Evolutionary conservation across 768 basidiomycete species (phyloP), one percentile per base, ranked within the genome.

Genomic region (Harrya chromipes): DNA sequence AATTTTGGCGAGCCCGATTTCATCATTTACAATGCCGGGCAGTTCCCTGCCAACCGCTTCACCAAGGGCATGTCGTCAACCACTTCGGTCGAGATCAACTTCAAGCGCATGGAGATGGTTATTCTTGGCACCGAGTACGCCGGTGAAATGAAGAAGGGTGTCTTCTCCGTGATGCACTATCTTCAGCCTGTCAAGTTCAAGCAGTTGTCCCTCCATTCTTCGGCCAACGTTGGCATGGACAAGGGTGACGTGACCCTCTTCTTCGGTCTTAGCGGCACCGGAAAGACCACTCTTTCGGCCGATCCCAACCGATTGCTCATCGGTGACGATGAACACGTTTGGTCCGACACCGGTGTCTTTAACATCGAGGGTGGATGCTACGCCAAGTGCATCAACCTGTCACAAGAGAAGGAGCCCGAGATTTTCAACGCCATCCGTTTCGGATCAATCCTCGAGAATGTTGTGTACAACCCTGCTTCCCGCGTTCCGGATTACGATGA

Each of bases 81-180:
- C 26, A 98, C 97, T 6, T 97, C 94, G 3, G 95, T 99, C 43
- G 95, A 97, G 74, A 92, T 99, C 78, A 99, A 99, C 82, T 98
- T 99, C 75, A 97, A 97, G 79, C 90, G 97, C 35, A 97, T 94
- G 93, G 97, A 99, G 72, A 99, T 99, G 97, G 95, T 99, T 63
- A 98, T 99, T 65, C 90, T 99, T 60, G 95, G 90, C 47, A 95
- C 93, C 23, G 94, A 97, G 68, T 97, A 97, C 65, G 94, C 94
- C 26, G 94, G 94, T 43, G 94, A 99, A 77, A 99, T 99, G 97
- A 99, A 99, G 78, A 99, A 99, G 83, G 97, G 97, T 65, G 91
- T 99, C 69, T 99, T 99, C 78, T 92, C 89, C 38, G 94, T 99
- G 60, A 99, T 99, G 95, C 95, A 99, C 74, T 99, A 98, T 71